Evolutionary conservation across 257 asterid species (phyloP).

Genomic region (Solanum stenotomum): DNA sequence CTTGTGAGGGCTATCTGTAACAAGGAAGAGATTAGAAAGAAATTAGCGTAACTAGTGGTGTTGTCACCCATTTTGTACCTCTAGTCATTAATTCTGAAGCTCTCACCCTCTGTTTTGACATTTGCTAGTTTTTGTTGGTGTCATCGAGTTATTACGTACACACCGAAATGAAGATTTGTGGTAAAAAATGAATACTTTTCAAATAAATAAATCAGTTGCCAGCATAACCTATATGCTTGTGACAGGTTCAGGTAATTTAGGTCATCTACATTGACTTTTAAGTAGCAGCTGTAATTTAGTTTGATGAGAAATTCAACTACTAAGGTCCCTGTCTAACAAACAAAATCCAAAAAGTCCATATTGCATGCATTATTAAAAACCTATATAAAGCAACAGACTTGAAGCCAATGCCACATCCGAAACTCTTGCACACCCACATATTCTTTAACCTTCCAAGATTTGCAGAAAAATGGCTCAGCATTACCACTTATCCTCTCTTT

Average conservation of each 20-base stretch:
- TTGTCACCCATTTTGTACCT: too few relatives aligned
- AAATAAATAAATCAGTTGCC: neutral
- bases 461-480: neutral
- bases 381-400: conserved; percentile 4
- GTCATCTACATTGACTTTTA: neutral
- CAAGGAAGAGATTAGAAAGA: neutral
- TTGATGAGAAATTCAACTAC: conserved; percentile 24
- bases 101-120: neutral
- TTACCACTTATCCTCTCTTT: neutral
- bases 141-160: neutral
- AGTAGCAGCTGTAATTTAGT: neutral
- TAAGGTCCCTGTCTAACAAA: conserved; percentile 8
- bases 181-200: neutral
- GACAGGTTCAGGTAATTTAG: neutral
- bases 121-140: neutral
- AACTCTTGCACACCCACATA: neutral
- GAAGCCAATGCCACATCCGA: neutral
- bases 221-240: neutral
- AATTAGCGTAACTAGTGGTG: too few relatives aligned
- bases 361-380: conserved; percentile 13
- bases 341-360: neutral
- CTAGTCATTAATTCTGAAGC: neutral
- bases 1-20: neutral
- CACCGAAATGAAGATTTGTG: neutral
- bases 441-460: neutral